Evolutionary conservation across 1,139 yeast genomes (phyloP).

Genomic region (Meyerozyma guilliermondii): DNA sequence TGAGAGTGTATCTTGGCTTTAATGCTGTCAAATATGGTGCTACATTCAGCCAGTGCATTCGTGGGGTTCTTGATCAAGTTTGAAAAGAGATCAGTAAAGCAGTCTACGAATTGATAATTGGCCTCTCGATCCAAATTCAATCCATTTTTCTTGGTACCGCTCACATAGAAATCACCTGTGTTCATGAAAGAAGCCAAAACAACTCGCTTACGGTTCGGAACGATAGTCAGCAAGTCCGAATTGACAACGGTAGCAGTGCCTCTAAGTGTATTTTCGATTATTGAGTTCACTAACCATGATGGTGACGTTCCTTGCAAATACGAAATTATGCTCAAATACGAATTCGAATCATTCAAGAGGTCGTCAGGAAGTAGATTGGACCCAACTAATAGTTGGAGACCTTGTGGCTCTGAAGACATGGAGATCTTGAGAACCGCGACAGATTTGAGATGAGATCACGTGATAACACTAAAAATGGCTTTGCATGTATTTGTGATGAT

Average conservation of each 20-base stretch:
- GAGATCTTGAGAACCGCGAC: background rate
- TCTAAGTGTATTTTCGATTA: conserved; percentile 39
- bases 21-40: conserved; percentile 4
- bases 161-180: conserved; percentile 29
- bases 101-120: conserved; percentile 40
- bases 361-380: background rate
- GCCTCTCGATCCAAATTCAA: conserved; percentile 24
- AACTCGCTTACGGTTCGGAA: conserved; percentile 24
- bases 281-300: conserved; percentile 54
- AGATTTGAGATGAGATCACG: background rate
- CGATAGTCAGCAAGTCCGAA: conserved; percentile 23
- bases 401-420: background rate
- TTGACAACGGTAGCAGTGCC: conserved; percentile 39
- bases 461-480: too few relatives aligned
- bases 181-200: conserved; percentile 41
- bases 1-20: conserved; percentile 8
- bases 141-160: conserved; percentile 41
- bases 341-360: conserved; percentile 3
- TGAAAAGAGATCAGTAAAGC: conserved; percentile 38
- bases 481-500: too few relatives aligned
- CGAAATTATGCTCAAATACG: conserved; percentile 42
- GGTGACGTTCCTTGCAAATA: conserved; percentile 62
- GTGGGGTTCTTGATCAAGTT: conserved; percentile 20
- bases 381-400: background rate
- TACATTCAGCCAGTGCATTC: conserved; percentile 8